Conservation (phyloP, 2,329 filamentous ascomycete genomes). For the Trichophyton mentagrophytes region DNA sequence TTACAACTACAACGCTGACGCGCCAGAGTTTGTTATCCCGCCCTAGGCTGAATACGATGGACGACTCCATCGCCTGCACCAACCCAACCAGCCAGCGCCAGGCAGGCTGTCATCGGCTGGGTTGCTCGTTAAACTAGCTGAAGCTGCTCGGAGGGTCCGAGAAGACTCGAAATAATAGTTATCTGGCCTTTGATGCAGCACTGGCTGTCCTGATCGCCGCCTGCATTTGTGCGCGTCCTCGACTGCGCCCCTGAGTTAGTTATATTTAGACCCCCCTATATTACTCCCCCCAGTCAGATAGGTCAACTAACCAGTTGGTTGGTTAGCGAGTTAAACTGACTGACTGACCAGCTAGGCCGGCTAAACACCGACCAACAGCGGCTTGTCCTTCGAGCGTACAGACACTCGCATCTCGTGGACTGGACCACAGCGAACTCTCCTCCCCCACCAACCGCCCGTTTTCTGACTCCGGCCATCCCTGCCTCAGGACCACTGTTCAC, state of each 20-base stretch:
- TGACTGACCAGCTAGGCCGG: background rate
- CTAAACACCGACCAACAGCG: background rate
- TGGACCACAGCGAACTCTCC: too few species aligned
- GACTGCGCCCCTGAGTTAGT: background rate
- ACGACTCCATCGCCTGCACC: background rate
- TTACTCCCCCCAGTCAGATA: too few species aligned
- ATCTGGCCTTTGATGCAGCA: background rate
- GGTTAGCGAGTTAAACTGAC: background rate
- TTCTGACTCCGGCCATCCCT: background rate
- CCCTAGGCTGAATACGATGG: background rate
- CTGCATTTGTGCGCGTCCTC: background rate
- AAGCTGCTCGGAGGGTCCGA: too few species aligned
- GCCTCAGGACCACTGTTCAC: background rate
- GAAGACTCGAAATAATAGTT: too few species aligned
- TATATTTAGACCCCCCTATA: background rate
- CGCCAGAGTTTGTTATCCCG: background rate
- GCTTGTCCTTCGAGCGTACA: too few species aligned
- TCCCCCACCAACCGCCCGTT: background rate
- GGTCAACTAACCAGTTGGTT: background rate
- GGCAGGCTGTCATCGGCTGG: background rate
- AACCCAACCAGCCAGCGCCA: background rate
- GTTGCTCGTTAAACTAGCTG: too few species aligned
- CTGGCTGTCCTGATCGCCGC: background rate
- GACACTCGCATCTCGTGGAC: too few species aligned
- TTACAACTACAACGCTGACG: background rate